Percentiles rank a stretch among this genome's conserved stretches.
Evolutionary conservation across 176 grass and related monocot species (phyloP).

Genomic region (Zea luxurians): DNA sequence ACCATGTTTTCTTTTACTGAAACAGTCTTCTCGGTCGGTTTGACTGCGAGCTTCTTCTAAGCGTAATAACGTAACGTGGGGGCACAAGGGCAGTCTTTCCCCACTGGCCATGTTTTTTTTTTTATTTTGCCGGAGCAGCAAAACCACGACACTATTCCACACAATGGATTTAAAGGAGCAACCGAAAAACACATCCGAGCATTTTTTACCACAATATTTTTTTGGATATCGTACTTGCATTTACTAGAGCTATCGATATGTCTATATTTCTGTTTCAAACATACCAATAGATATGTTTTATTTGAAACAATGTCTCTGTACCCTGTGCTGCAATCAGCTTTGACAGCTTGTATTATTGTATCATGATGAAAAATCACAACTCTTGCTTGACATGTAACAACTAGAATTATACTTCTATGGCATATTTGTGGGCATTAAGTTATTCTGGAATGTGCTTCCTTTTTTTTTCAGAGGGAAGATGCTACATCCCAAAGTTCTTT

Average conservation of each 20-base stretch:
- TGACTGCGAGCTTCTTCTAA: neutral
- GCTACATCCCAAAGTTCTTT: conserved; percentile 36
- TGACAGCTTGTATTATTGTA: neutral
- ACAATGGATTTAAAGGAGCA: too few relatives aligned
- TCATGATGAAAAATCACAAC: neutral
- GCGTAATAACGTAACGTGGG: neutral
- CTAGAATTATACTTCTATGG: neutral
- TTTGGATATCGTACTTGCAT: neutral
- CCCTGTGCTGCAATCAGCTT: neutral
- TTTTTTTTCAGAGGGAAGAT: conserved; percentile 43
- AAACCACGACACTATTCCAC: neutral
- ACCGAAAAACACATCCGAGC: too few relatives aligned
- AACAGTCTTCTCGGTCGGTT: neutral
- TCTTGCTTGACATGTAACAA: neutral
- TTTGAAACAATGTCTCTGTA: neutral
- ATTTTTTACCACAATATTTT: neutral
- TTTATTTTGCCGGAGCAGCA: neutral
- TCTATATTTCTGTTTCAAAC: neutral
- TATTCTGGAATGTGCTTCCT: neutral
- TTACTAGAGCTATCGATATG: neutral
- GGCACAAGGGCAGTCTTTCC: neutral
- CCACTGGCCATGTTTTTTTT: too few relatives aligned
- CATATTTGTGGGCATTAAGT: conserved; percentile 7
- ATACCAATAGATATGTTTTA: neutral
- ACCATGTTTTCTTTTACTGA: neutral